phyloP scores from a whole-genome alignment of 306 rosid species.

The Hippophae tibetana region DNA sequence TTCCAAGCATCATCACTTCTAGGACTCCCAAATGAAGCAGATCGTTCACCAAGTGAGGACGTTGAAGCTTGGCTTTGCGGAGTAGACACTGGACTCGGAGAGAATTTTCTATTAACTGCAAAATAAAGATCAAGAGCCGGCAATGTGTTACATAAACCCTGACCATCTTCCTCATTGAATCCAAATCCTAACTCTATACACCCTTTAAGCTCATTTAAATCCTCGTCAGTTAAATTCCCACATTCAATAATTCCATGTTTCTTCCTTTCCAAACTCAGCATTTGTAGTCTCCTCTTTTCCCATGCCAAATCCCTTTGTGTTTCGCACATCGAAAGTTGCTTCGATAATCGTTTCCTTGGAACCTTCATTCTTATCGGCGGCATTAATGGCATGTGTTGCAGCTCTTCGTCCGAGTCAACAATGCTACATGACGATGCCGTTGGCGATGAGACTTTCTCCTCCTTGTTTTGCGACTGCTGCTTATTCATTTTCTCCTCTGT shows the following conservation, averaged over 20 bases:
- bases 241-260: slow-evolving; percentile 18
- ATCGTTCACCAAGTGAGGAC: slow-evolving; percentile 36
- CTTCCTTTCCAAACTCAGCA: slow-evolving; percentile 36
- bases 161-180: slow-evolving; percentile 84
- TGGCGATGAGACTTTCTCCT: not conserved
- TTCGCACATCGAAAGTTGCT: slow-evolving; percentile 52
- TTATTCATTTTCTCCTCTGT: too few relatives aligned
- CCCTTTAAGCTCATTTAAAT: slow-evolving; percentile 66
- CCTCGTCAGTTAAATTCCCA: slow-evolving; percentile 56
- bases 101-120: slow-evolving; percentile 67
- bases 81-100: slow-evolving; percentile 41
- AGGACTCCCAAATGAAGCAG: slow-evolving; percentile 39
- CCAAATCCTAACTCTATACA: slow-evolving; percentile 87
- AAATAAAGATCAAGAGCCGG: slow-evolving; percentile 93
- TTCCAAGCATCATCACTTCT: slow-evolving; percentile 69
- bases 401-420: slow-evolving; percentile 33
- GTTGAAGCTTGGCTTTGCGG: slow-evolving; percentile 42
- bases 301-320: slow-evolving; percentile 53
- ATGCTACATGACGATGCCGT: slow-evolving; percentile 10
- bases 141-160: slow-evolving; percentile 54
- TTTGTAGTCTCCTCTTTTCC: slow-evolving; percentile 62
- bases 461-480: too few relatives aligned
- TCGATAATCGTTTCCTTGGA: slow-evolving; percentile 30
- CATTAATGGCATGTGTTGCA: slow-evolving; percentile 31
- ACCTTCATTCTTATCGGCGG: slow-evolving; percentile 27